Evolutionary conservation across 768 basidiomycete genomes (phyloP), one percentile per base, ranked within the genome.

Genomic region (Amanita exitialis): DNA sequence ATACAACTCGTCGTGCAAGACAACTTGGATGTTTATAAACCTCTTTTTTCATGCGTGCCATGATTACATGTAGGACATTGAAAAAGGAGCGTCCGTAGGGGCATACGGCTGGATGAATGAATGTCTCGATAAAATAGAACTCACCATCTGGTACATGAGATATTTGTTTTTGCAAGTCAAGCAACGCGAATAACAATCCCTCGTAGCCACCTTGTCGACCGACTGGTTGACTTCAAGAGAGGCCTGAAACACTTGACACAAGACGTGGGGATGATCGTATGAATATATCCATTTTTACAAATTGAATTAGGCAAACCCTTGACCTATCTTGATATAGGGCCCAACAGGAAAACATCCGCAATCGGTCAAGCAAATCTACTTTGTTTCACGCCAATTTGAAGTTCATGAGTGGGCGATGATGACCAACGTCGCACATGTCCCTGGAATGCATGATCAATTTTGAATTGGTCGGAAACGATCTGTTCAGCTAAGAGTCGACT

Each of bases 21-120:
- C n/a, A n/a, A n/a, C n/a, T n/a, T n/a, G n/a, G n/a, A n/a, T n/a
- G n/a, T n/a, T n/a, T n/a, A n/a, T n/a, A n/a, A n/a, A n/a, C n/a
- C n/a, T n/a, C n/a, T n/a, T n/a, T 75, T 72, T 56, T 84, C 83
- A 56, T 92, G 90, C 0, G 89, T 89, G 0, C 90, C 90, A 55
- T 92, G 90, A 37, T 76, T 67, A 60, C 90, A 92, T 1, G 85
- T 66, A 0, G 84, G 75, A 62, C 90, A 91, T 47, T 82, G 80
- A 61, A 90, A 84, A 2, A 87, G 64, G 4, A 89, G 68, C 0
- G 77, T 69, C 23, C 77, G 78, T 13, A 90, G 86, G 3, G 90
- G 89, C 25, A 91, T 76, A 49, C 80, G 90, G 62, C 89, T 90
- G 28, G 3, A 54, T 3, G 20, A 45, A 53, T n/a, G n/a, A n/a